Evolutionary conservation across 495 filamentous ascomycete species (phyloP), one percentile per base, ranked within the genome.

Genomic region (Baudoinia panamericana): DNA sequence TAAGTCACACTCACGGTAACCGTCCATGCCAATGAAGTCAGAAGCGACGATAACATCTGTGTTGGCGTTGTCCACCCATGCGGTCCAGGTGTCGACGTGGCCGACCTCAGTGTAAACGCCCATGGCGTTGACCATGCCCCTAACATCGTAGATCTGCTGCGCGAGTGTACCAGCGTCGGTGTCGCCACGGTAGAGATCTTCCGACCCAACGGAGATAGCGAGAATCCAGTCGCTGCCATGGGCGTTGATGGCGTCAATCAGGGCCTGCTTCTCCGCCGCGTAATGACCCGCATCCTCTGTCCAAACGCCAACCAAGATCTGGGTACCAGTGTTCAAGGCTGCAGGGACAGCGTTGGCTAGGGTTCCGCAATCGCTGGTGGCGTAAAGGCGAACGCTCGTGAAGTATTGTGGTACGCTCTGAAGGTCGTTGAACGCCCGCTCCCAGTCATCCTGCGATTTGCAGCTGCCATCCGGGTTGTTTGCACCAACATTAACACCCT

Each of bases 181-280:
- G 41, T 68, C 69, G 13, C 62, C 51, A 41, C 69, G 67, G 65
- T 73, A 73, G 11, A 73, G 55, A 36, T 73, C 69, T 56, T 73
- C 69, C 53, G 57, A 64, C 30, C 69, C 69, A 27, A 72, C 68
- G 16, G 58, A 62, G 39, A 72, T 63, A 37, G 64, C 68, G 20
- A 72, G 63, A 43, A 72, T 61, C 43, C 67, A 66, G 34, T 67
- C 59, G 35, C 57, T 58, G 44, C 69, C 69, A 38, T 63, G 53
- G 45, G 61, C 57, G 19, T 39, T 36, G 45, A 73, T 53, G 33
- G 64, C 70, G 24, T 53, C 56, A 41, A 59, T 49, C 13, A 73
- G 50, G 12, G 69, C 69, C 15, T 39, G 56, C 45, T 69, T 58
- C 60, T 73, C 69, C 16, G 56, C 56, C 34, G 57, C 51, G 58